phyloP scores from a whole-genome alignment of 192 early-diverging fungal genomes.

The Podila epigama region DNA sequence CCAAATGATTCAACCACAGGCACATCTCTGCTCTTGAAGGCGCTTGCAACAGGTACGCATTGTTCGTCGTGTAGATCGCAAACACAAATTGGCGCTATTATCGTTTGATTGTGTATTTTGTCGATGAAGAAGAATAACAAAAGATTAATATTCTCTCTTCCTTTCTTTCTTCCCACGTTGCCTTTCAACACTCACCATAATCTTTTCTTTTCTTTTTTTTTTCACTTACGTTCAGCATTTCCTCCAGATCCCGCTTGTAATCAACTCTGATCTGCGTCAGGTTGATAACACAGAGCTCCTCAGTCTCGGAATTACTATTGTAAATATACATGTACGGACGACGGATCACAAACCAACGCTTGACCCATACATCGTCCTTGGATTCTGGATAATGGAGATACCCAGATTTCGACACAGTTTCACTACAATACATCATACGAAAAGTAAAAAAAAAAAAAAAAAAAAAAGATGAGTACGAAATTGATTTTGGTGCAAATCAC shows the following conservation, averaged over 20 bases:
- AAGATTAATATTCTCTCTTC: no score
- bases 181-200: no score
- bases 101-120: no score
- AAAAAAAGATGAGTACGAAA: no score
- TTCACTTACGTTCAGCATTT: conserved; percentile 62
- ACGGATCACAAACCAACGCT: conserved; percentile 81
- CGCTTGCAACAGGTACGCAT: conserved; percentile 72
- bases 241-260: conserved; percentile 61
- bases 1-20: conserved; percentile 59
- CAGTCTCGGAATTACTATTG: conserved; percentile 63
- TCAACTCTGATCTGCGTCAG: conserved; percentile 71
- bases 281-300: conserved; percentile 80
- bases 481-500: no score
- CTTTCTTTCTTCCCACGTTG: no score
- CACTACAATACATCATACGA: no score
- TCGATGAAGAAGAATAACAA: conserved; percentile 7
- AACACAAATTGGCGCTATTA: conserved; percentile 71
- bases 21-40: conserved; percentile 66
- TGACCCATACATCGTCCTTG: conserved; percentile 72
- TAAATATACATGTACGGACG: conserved; percentile 86
- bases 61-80: conserved; percentile 72
- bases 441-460: conserved; percentile 26
- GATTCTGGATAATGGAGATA: conserved; percentile 63
- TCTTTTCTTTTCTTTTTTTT: no score
- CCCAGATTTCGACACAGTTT: conserved; percentile 59